Percentiles rank a stretch among this genome's conserved stretches.
Evolutionary conservation across 2,329 filamentous ascomycete species (phyloP).

Genomic region (Calonectria pauciramosa): DNA sequence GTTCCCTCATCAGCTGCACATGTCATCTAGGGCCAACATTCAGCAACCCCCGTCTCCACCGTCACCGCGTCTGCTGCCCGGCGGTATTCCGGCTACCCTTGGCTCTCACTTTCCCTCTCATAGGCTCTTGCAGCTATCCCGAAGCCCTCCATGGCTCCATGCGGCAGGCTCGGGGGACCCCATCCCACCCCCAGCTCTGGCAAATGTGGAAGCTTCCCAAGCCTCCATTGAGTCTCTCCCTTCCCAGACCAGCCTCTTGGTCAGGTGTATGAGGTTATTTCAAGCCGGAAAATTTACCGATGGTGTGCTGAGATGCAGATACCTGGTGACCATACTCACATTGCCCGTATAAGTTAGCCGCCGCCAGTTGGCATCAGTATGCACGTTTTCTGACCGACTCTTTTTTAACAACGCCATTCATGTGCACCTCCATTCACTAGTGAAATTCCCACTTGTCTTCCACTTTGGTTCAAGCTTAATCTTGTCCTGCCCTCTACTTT

Average conservation of each 20-base stretch:
- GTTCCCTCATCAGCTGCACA: slow-evolving; percentile 21
- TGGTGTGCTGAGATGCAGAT: slow-evolving; percentile 14
- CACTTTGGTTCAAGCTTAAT: not conserved
- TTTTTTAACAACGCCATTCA: slow-evolving; percentile 1
- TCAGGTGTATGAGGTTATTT: slow-evolving; percentile 16
- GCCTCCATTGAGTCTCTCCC: slow-evolving; percentile 1
- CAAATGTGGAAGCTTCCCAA: slow-evolving; percentile 2
- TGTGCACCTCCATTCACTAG: not conserved
- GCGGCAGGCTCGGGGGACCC: slow-evolving; percentile 17
- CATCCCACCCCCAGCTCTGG: slow-evolving; percentile 34
- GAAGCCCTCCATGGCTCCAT: slow-evolving; percentile 16
- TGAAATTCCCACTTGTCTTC: not conserved
- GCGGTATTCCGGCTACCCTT: slow-evolving; percentile 25
- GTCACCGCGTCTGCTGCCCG: slow-evolving; percentile 24
- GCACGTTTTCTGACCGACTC: slow-evolving; percentile 14
- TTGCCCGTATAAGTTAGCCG: slow-evolving; percentile 35
- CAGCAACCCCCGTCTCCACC: slow-evolving; percentile 15
- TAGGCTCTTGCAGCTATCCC: slow-evolving; percentile 16
- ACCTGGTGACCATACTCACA: slow-evolving; percentile 10
- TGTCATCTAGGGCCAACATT: slow-evolving; percentile 5
- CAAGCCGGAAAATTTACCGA: slow-evolving; percentile 21
- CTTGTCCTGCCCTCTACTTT: not conserved
- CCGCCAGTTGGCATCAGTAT: slow-evolving; percentile 11
- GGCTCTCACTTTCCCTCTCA: slow-evolving; percentile 17
- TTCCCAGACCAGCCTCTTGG: slow-evolving; percentile 14